A percentile compares a stretch with the other conserved stretches of the same genome.
These are phyloP conservation scores for Alternaria panax DNA, from an alignment of 2,329 filamentous ascomycete species.

Conservation along the genomic window DNA sequence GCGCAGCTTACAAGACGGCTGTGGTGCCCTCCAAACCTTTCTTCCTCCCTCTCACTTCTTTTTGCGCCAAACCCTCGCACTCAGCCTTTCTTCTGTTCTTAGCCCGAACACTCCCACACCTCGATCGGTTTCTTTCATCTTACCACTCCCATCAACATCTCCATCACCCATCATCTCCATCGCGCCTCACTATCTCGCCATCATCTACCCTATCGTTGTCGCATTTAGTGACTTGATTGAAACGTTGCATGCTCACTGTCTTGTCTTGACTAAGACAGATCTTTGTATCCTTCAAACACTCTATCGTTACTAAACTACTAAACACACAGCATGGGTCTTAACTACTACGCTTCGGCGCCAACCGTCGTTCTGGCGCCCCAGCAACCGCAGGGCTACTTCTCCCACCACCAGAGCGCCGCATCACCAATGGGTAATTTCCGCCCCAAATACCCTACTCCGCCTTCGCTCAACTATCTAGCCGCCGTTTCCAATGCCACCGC, in stretches of 20 bases:
- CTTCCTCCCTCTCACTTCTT: constrained; percentile 46
- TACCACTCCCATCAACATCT: constrained; percentile 23
- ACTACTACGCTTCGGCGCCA: constrained; percentile 58
- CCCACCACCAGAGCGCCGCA: constrained; percentile 42
- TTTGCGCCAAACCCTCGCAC: constrained; percentile 34
- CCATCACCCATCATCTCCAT: constrained; percentile 17
- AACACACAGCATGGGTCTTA: constrained; percentile 54
- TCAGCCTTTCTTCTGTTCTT: constrained; percentile 24
- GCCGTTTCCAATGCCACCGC: constrained; percentile 55
- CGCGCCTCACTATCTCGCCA: constrained; percentile 26
- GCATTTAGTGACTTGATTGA: constrained; percentile 26
- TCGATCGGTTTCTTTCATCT: constrained; percentile 13
- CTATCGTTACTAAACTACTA: constrained; percentile 45
- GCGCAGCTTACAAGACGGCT: constrained; percentile 48
- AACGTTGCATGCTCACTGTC: constrained; percentile 40
- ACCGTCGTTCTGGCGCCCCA: constrained; percentile 56
- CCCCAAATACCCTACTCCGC: constrained; percentile 52
- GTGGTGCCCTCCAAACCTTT: constrained; percentile 43
- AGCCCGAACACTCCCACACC: constrained; percentile 17
- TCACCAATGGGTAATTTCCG: constrained; percentile 48
- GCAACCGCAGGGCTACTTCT: constrained; percentile 48
- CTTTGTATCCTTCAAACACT: constrained; percentile 44
- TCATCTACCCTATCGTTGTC: constrained; percentile 35
- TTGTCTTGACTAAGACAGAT: constrained; percentile 33
- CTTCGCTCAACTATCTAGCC: constrained; percentile 54